Evolutionary conservation across 805 yeast genomes (phyloP).

Genomic region (Saccharomyces cerevisiae): DNA sequence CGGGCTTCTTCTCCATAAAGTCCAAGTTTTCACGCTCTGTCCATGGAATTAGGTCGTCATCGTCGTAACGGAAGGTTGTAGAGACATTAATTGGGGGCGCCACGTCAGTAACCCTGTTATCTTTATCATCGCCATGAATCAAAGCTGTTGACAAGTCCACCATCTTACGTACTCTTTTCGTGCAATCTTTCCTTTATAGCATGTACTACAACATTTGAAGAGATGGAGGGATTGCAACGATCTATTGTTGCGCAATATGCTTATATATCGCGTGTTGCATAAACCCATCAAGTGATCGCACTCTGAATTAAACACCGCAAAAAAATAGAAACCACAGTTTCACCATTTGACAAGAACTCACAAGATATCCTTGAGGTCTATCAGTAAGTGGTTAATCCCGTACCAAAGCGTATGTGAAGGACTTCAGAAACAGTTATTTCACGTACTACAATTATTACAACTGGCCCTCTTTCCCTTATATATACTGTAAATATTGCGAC

Average conservation of each 20-base stretch:
- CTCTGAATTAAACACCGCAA: not conserved
- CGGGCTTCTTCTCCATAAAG: conserved; percentile 31
- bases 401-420: too few species aligned
- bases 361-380: not conserved
- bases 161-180: not conserved
- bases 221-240: not conserved
- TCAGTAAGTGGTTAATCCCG: too few species aligned
- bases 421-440: not conserved
- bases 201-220: not conserved
- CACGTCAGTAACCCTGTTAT: conserved; percentile 53
- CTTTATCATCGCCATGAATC: conserved; percentile 65
- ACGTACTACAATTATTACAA: not conserved
- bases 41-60: conserved; percentile 45
- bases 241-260: not conserved
- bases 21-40: conserved; percentile 31
- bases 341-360: not conserved
- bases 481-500: not conserved
- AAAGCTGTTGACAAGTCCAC: conserved; percentile 40
- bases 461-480: not conserved
- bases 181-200: not conserved
- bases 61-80: conserved; percentile 65
- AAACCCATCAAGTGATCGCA: not conserved
- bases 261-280: not conserved
- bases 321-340: not conserved
- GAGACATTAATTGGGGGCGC: conserved; percentile 75